Conservation (phyloP, 768 basidiomycete genomes). For the Vararia minispora region DNA sequence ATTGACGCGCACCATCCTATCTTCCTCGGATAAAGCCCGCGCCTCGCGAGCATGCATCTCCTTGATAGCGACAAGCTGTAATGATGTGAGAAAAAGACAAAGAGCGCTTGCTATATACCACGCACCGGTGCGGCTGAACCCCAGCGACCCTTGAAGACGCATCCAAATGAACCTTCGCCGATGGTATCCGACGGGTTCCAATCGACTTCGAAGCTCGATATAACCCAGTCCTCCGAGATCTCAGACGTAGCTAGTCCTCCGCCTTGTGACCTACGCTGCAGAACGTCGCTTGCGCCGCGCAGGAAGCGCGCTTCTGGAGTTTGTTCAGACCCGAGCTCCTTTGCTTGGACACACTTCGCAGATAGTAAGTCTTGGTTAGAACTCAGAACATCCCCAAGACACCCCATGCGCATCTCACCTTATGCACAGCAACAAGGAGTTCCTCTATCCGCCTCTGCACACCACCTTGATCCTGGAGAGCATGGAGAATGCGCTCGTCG, state of each 20-base stretch:
- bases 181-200: constrained; percentile 3
- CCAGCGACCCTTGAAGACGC: constrained; percentile 11
- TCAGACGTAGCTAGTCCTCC: too few relatives aligned
- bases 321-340: too few relatives aligned
- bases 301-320: constrained; percentile 5
- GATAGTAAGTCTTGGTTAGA: not conserved
- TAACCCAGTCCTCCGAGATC: too few relatives aligned
- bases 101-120: not conserved
- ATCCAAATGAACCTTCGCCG: constrained; percentile 12
- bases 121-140: too few relatives aligned
- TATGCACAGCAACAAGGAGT: constrained; percentile 1
- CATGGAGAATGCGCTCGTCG: constrained; percentile 1
- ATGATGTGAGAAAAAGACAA: not conserved
- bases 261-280: too few relatives aligned
- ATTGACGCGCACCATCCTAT: constrained; percentile 9
- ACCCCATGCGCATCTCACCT: too few relatives aligned
- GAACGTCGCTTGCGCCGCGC: not conserved
- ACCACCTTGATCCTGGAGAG: constrained; percentile 5
- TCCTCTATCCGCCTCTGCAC: constrained; percentile 4
- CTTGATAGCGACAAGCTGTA: constrained; percentile 11
- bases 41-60: constrained; percentile 13
- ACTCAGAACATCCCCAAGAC: too few relatives aligned
- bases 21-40: not conserved
- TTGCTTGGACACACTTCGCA: not conserved
- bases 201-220: constrained; percentile 13